A percentile compares a stretch with the other conserved stretches of the same genome.
Evolutionary conservation across 2,329 filamentous ascomycete species (phyloP).

Genomic region (Colletotrichum tabaci): DNA sequence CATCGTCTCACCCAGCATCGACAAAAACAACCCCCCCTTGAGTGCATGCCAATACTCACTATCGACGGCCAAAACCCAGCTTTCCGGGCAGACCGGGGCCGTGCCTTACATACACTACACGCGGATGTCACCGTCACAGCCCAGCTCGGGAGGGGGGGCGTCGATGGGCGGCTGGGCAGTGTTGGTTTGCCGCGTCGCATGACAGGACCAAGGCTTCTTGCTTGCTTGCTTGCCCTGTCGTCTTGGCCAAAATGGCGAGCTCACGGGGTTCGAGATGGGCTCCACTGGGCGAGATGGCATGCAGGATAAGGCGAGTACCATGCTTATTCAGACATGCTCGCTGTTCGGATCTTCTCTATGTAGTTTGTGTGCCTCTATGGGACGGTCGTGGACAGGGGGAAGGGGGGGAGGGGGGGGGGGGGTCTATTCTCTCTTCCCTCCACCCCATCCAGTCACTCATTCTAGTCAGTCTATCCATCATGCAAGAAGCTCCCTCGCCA

Average conservation of each 20-base stretch:
- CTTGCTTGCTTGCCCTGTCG: not conserved
- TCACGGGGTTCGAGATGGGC: not conserved
- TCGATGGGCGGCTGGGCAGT: constrained; percentile 13
- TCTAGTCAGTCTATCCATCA: not conserved
- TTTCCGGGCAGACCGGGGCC: not conserved
- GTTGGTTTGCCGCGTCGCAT: constrained; percentile 13
- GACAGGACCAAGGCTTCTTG: not conserved
- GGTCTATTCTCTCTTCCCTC: not conserved
- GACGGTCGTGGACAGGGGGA: too few relatives aligned
- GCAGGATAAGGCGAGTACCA: not conserved
- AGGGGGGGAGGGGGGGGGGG: too few relatives aligned
- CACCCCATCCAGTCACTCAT: not conserved
- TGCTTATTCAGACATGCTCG: not conserved
- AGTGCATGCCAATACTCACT: constrained; percentile 6
- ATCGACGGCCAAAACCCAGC: not conserved
- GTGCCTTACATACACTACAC: constrained; percentile 10
- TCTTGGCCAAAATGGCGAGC: constrained; percentile 7
- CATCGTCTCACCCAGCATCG: not conserved
- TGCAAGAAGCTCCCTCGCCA: constrained; percentile 55
- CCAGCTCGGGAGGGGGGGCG: not conserved
- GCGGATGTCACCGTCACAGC: constrained; percentile 21
- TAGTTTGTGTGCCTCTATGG: not conserved
- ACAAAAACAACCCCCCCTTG: not conserved
- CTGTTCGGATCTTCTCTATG: not conserved
- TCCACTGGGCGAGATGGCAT: not conserved